These are phyloP conservation scores for Rhizopus sp. DNA, from an alignment of 371 early-diverging fungal genomes.

Conservation along the genomic window DNA sequence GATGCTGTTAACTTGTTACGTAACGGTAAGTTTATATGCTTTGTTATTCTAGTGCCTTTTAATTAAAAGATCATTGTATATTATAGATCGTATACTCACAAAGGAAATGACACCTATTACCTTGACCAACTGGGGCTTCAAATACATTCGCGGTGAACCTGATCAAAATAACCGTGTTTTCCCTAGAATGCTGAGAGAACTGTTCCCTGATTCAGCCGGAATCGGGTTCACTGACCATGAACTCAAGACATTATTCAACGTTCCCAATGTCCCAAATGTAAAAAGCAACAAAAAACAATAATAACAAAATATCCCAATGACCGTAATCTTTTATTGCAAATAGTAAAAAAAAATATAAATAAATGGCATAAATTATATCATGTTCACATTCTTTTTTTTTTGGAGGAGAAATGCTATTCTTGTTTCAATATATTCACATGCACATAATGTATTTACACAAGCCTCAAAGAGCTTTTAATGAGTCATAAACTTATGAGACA, in stretches of 20 bases:
- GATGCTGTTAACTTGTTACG: conserved; percentile 56
- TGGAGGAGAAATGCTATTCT: no score
- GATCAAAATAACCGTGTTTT: conserved; percentile 21
- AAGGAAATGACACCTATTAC: conserved; percentile 41
- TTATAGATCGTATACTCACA: conserved; percentile 28
- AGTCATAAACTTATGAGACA: no score
- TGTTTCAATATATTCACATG: no score
- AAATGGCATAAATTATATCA: no score
- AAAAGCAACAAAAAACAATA: no score
- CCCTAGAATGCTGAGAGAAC: conserved; percentile 16
- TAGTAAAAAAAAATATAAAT: no score
- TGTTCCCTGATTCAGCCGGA: conserved; percentile 19
- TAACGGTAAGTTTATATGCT: conserved; percentile 39
- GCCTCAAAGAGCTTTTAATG: no score
- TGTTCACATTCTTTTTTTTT: no score
- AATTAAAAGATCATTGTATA: not conserved
- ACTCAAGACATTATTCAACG: conserved; percentile 23
- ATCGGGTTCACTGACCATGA: conserved; percentile 19
- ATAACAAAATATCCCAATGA: no score
- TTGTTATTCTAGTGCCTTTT: not conserved
- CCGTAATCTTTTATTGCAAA: no score
- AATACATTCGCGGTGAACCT: conserved; percentile 29
- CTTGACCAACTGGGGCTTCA: conserved; percentile 47
- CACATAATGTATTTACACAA: no score
- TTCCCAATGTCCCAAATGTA: not conserved